A percentile compares a stretch with the other conserved stretches of the same genome.
Conservation (phyloP, 106 monocot genomes). For the Apostasia ramifera region DNA sequence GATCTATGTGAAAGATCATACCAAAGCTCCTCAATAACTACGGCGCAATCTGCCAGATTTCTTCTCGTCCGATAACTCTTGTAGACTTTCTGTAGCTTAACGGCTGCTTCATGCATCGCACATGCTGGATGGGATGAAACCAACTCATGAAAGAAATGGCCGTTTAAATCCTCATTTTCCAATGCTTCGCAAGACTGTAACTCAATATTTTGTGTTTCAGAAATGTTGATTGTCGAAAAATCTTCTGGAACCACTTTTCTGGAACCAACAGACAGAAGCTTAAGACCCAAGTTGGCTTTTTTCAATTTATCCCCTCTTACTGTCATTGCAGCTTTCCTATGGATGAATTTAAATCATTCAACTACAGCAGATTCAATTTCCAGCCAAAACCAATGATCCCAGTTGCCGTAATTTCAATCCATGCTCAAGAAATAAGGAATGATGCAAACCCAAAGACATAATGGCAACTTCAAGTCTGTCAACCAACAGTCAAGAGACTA, state of each 20-base stretch:
- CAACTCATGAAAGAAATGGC: background rate
- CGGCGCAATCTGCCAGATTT: conserved; percentile 73
- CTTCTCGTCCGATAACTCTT: conserved; percentile 71
- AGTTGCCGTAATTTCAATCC: background rate
- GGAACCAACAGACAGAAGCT: background rate
- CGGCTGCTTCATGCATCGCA: conserved; percentile 48
- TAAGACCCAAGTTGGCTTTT: too few species aligned
- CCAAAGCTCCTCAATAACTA: conserved; percentile 63
- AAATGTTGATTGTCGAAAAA: background rate
- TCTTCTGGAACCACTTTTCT: background rate
- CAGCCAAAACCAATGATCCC: background rate
- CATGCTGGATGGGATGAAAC: conserved; percentile 13
- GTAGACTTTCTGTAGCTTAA: conserved; percentile 66
- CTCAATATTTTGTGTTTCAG: background rate
- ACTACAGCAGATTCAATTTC: background rate
- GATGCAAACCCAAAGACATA: background rate
- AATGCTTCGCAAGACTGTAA: background rate
- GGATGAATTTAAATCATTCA: background rate
- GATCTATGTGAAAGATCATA: conserved; percentile 4
- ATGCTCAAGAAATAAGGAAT: background rate
- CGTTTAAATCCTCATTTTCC: background rate
- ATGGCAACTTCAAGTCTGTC: background rate
- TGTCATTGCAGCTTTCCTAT: background rate
- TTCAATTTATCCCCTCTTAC: too few species aligned
- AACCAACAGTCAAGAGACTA: background rate